A percentile compares a stretch with the other conserved stretches of the same genome.
phyloP scores from a whole-genome alignment of 768 basidiomycete genomes.

The Guyanaporus albipodus region DNA sequence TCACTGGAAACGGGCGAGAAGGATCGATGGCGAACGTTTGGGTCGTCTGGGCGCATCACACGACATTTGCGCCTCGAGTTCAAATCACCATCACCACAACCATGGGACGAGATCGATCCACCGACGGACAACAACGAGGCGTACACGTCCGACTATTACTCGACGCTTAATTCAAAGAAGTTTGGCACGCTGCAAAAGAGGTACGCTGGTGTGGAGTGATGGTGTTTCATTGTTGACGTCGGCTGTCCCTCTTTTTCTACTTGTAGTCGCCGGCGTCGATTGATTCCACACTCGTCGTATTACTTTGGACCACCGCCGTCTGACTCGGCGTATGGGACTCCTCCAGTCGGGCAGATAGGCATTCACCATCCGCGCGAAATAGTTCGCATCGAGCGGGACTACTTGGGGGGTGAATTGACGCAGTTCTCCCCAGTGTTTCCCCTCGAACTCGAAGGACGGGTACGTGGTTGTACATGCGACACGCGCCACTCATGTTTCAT shows the following conservation, averaged over 20 bases:
- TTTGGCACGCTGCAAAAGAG: constrained; percentile 41
- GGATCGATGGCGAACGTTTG: constrained; percentile 22
- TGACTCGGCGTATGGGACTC: constrained; percentile 77
- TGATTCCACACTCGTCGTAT: constrained; percentile 77
- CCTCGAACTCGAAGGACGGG: constrained; percentile 89
- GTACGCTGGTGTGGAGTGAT: constrained; percentile 30
- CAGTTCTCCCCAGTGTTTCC: constrained; percentile 91
- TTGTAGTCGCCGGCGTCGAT: constrained; percentile 36
- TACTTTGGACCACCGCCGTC: constrained; percentile 77
- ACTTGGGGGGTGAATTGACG: constrained; percentile 80
- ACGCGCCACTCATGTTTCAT: neutral
- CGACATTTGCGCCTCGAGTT: constrained; percentile 50
- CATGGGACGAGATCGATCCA: constrained; percentile 61
- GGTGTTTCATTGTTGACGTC: neutral
- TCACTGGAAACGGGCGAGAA: constrained; percentile 24
- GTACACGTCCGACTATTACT: constrained; percentile 37
- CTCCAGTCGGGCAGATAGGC: constrained; percentile 81
- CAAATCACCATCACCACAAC: constrained; percentile 53
- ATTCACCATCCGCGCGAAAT: constrained; percentile 90
- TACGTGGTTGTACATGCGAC: constrained; percentile 37
- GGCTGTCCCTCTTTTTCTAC: too few relatives aligned
- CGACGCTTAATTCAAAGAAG: constrained; percentile 40
- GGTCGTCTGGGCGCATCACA: constrained; percentile 24
- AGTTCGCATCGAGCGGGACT: constrained; percentile 89
- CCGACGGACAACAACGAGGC: constrained; percentile 39